A percentile compares a stretch with the other conserved stretches of the same genome.
Evolutionary conservation across 345 rosid genomes (phyloP).

Genomic region (Psidium friedrichsthalianum): DNA sequence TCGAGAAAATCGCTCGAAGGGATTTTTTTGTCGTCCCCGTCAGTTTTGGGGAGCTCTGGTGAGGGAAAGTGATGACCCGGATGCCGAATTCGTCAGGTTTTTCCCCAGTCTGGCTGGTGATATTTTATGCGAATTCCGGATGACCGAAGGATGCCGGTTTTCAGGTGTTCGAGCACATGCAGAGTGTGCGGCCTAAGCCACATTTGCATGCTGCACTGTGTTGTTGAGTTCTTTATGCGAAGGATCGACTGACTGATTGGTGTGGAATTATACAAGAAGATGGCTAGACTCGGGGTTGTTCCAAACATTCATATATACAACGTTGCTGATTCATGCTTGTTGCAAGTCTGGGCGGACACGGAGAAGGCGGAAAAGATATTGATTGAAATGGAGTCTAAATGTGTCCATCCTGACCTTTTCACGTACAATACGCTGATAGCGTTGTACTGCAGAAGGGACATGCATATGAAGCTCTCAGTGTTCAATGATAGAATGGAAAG

Average conservation of each 20-base stretch:
- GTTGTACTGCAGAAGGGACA: constrained; percentile 68
- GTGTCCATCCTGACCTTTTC: constrained; percentile 52
- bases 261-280: constrained; percentile 79
- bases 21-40: constrained; percentile 67
- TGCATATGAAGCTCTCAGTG: constrained; percentile 84
- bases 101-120: constrained; percentile 86
- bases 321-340: constrained; percentile 86
- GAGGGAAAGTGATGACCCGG: constrained; percentile 40
- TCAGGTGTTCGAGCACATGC: constrained; percentile 71
- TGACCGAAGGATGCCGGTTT: constrained; percentile 60
- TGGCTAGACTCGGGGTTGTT: constrained; percentile 56
- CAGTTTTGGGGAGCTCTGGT: constrained; percentile 58
- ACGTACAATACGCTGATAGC: constrained; percentile 75
- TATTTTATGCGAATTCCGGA: constrained; percentile 45
- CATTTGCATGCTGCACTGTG: constrained; percentile 94
- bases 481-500: constrained; percentile 86
- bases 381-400: constrained; percentile 67
- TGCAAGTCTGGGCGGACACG: constrained; percentile 55
- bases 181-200: constrained; percentile 33
- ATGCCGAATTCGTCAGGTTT: constrained; percentile 57
- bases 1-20: constrained; percentile 54
- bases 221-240: constrained; percentile 52
- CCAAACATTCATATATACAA: constrained; percentile 73
- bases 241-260: constrained; percentile 57
- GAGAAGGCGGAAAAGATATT: constrained; percentile 62